Base-by-base conservation (phyloP, 805 yeast species). In the Sungouiozyma intestinalis region DNA sequence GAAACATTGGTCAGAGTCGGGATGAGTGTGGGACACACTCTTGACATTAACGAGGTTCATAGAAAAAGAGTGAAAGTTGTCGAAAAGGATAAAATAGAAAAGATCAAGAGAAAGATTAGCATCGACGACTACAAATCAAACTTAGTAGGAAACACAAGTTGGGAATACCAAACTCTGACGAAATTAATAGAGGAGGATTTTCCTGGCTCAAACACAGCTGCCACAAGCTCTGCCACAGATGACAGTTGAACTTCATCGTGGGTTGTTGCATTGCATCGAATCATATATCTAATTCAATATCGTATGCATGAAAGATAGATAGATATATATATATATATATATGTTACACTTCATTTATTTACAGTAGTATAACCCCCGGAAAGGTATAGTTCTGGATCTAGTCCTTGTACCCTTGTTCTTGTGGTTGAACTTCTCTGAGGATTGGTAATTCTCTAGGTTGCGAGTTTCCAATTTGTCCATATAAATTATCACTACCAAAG, bases 1-100 rank as follows among this genome's bases (percentile, higher is more conserved):
- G 98, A 90, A 58, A 88, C 97, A 0, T 67, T 88, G 43, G 79
- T 88, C 1, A 66, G 83, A 41, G 95, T 88, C 1, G 97, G 97
- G 0, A 90, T 85, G 82, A 82, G 94, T 33, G 73, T 90, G 33
- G 97, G 96, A 0, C 96, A 88, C 59, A 49, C 71, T 0, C 73
- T 73, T 0, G 71, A 65, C 11, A 63, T 62, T 1, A 51, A 61
- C 2, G 87, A 81, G 49, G 68, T 59, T 49, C 62, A 65, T 40
- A 66, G 86, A 52, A 63, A 65, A 36, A 69, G 65, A 40, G 56
- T 68, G 17, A 71, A 66, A 16, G 41, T 55, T 4, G 40, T 45
- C 4, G 45, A 46, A 39, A 51, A 54, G 6, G 48, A 44, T 20
- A 52, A 58, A 33, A 37, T 56, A 14, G 63, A 59, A 40, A 46